Evolutionary conservation across 2,329 filamentous ascomycete genomes (phyloP), one percentile per base, ranked within the genome.

Genomic region (Sporothrix brunneoviolacea): DNA sequence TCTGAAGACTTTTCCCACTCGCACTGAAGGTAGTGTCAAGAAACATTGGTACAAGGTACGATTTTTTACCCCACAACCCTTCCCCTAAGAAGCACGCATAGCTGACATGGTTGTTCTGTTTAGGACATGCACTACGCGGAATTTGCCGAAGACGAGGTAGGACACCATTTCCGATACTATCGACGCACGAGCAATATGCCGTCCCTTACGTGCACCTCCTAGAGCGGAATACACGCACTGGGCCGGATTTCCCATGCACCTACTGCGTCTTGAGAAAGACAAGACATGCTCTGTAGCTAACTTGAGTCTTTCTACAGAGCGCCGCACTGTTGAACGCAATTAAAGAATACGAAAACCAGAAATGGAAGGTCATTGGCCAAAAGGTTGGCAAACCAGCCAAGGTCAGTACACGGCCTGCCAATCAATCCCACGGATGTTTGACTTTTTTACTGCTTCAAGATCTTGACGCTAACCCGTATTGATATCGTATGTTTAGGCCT

Each of bases 41-140:
- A 98, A 97, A 71, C 93, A 98, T 68, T 98, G 93, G 91, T 97
- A 98, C 70, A 97, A 97, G 79, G 88, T 89, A 73, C 50, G 30
- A 42, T 16, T 18, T n/a, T n/a, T n/a, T n/a, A 16, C 5, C n/a
- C 8, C 15, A 5, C 4, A 9, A 37, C 22, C 1, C 36, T 32
- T 56, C 53, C 42, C 32, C 9, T 22, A 13, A 8, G 8, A 4
- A 12, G n/a, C n/a, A n/a, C n/a, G n/a, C n/a, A n/a, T n/a, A n/a
- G n/a, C n/a, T n/a, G n/a, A n/a, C n/a, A n/a, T n/a, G n/a, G n/a
- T n/a, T n/a, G n/a, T n/a, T n/a, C n/a, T n/a, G n/a, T n/a, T n/a
- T n/a, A n/a, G 88, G 93, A 98, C 62, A 98, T 98, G 93, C 93
- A 98, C 66, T 97, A 97, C 67, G 93, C 93, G 58, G 93, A 97